Base-by-base conservation (phyloP, 441 rosid species). In the Arabidopsis lyrata region DNA sequence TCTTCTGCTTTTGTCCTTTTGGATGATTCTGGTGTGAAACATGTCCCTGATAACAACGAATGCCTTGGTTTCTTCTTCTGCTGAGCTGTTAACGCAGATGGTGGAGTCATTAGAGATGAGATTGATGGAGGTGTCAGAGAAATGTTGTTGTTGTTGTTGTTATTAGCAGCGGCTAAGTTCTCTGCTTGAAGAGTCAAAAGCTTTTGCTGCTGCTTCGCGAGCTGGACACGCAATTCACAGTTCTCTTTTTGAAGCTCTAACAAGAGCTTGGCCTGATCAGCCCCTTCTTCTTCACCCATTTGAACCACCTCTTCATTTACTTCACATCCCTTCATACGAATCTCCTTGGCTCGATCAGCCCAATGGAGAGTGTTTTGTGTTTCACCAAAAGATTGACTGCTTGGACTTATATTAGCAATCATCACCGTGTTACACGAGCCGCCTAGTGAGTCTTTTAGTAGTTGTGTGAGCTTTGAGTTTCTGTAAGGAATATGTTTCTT, bases 341-440 rank as follows among this genome's bases (percentile, higher is more conserved):
- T 93, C 72, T 93, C 93, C 86, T 93, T 93, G 54, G 98, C 96
- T 72, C 97, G 83, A 73, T 93, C 91, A 58, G 98, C 98, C 98
- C 98, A 93, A 50, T 93, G 97, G 56, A 93, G 90, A 24, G 98
- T 93, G 79, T 91, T 93, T 74, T 93, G 98, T 38, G 97, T 91
- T 86, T 93, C 98, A 48, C 96, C 91, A 66, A 93, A 93, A 1
- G 92, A 83, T 68, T 83, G 86, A 86, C 85, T 90, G 89, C 96
- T 85, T 10, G 98, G 98, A 83, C 97, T 86, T 61, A 90, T 88
- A 75, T 93, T 93, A 44, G 98, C 98, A 60, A 93, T 91, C 97
- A 93, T 91, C 60, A 86, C 92, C 35, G 98, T 91, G 86, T 91
- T 91, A 81, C 97, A 93, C 58, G 85, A 83, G 60, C 98, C 97